Conservation (phyloP, 2,329 filamentous ascomycete species). For the Pleoardoris graminearum region DNA sequence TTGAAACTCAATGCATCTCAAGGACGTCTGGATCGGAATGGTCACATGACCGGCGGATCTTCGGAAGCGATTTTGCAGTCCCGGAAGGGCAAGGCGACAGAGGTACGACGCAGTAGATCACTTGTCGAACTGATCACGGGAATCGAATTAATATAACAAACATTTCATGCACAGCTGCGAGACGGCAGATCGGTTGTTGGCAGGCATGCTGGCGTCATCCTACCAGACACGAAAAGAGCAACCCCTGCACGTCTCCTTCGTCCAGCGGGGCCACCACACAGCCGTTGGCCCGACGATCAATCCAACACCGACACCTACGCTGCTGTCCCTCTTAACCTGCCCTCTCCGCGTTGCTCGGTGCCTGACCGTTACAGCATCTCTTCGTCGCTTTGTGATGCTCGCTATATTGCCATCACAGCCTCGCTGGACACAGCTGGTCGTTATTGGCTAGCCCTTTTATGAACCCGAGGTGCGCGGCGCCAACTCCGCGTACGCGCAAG, state of each 20-base stretch:
- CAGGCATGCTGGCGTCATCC: background rate
- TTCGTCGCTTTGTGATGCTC: background rate
- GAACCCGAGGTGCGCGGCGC: constrained; percentile 5
- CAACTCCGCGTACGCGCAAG: constrained; percentile 5
- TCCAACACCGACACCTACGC: constrained; percentile 4
- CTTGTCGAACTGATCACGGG: no score
- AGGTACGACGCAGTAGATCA: no score
- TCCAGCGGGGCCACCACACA: background rate
- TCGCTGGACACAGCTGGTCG: background rate
- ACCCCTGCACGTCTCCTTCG: background rate
- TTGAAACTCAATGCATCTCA: no score
- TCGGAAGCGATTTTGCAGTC: no score
- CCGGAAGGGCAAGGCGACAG: no score
- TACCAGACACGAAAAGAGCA: background rate
- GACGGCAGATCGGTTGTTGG: background rate
- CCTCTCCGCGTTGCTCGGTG: constrained; percentile 2
- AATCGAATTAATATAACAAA: no score
- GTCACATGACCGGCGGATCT: no score
- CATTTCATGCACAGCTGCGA: no score
- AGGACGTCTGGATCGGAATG: no score
- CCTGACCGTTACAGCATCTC: background rate
- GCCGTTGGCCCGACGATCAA: constrained; percentile 2
- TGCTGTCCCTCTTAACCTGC: background rate
- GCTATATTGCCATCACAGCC: background rate
- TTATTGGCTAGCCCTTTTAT: constrained; percentile 1